Evolutionary conservation across 306 rosid species (phyloP).

Genomic region (Prunus mume): DNA sequence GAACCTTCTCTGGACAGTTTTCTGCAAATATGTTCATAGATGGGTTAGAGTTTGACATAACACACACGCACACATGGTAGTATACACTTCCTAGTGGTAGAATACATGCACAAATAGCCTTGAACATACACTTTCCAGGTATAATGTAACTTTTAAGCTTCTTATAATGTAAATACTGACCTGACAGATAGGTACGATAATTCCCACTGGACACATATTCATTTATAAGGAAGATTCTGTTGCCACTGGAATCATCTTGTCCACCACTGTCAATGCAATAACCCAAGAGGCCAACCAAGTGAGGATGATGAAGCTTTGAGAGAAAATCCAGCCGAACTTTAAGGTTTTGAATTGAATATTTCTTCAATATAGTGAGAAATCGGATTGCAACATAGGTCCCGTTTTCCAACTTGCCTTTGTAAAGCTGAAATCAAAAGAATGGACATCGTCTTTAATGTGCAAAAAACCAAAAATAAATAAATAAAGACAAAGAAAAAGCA

Average conservation of each 20-base stretch:
- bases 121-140: background rate
- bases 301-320: slow-evolving; percentile 87
- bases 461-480: too few species aligned
- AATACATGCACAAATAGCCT: background rate
- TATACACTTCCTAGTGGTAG: too few species aligned
- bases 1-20: slow-evolving; percentile 50
- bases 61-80: background rate
- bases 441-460: slow-evolving; percentile 2
- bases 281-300: slow-evolving; percentile 82
- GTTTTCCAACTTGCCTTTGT: slow-evolving; percentile 69
- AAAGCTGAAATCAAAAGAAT: slow-evolving; percentile 50
- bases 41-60: slow-evolving; percentile 24
- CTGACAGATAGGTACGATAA: slow-evolving; percentile 59
- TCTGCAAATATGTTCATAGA: slow-evolving; percentile 37
- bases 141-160: background rate
- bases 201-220: slow-evolving; percentile 66
- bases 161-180: slow-evolving; percentile 28
- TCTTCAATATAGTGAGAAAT: slow-evolving; percentile 50
- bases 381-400: slow-evolving; percentile 61
- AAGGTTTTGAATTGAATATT: slow-evolving; percentile 60
- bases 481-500: too few species aligned
- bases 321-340: slow-evolving; percentile 69
- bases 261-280: slow-evolving; percentile 60
- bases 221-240: slow-evolving; percentile 59
- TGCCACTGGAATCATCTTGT: slow-evolving; percentile 48